A percentile compares a stretch with the other conserved stretches of the same genome.
Evolutionary conservation across 495 filamentous ascomycete genomes (phyloP).

Genomic region (Daldinia vernicosa): DNA sequence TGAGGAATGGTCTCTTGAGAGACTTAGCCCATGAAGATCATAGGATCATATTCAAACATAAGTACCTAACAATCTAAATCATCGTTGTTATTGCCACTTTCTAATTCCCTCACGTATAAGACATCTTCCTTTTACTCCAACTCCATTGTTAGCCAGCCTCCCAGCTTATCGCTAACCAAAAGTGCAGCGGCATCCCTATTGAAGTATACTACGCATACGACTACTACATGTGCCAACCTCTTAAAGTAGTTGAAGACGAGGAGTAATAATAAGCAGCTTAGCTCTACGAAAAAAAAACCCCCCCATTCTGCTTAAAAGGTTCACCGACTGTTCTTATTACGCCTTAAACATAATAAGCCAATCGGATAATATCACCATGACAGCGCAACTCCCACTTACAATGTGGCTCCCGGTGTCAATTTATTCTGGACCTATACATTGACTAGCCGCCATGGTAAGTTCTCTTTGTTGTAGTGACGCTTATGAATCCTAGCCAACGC

Average conservation of each 20-base stretch:
- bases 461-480: too few relatives aligned
- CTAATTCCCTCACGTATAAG: neutral
- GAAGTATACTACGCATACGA: neutral
- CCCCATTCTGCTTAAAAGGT: neutral
- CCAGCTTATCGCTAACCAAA: neutral
- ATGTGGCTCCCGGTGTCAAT: neutral
- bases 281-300: too few relatives aligned
- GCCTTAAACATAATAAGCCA: neutral
- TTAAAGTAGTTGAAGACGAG: neutral
- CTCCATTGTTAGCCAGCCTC: neutral
- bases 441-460: too few relatives aligned
- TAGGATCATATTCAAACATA: neutral
- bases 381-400: neutral
- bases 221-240: neutral
- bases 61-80: neutral
- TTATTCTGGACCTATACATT: neutral
- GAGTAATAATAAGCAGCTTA: too few relatives aligned
- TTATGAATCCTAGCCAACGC: neutral
- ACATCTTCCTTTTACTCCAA: neutral
- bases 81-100: neutral
- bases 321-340: neutral
- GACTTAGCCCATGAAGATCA: slow-evolving; percentile 65
- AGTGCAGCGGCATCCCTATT: neutral
- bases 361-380: neutral
- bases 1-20: slow-evolving; percentile 65